Base-by-base conservation (phyloP, 129 eudicot species). In the Deinandra increscens region DNA sequence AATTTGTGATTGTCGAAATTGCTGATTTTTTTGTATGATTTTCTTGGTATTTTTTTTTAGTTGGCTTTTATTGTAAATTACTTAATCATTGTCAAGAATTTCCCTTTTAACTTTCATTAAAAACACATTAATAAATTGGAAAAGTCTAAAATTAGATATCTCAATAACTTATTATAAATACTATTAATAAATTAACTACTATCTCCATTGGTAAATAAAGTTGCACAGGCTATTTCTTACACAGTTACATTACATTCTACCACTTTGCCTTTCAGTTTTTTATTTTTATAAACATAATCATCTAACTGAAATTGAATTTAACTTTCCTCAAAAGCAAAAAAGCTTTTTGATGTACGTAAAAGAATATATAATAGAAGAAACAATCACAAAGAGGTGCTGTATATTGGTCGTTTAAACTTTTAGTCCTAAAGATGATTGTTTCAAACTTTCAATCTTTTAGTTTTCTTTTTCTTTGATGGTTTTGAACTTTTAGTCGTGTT, bases 1-100 rank as follows among this genome's bases (percentile, higher is more conserved):
- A 61, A 68, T 60, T 60, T 69, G 64, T 76, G 60, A 60, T 61
- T 9, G 71, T 61, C 61, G 65, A 76, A 69, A 69, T 36, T 60
- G 66, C 34, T 69, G 65, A 69, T 50, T 63, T 26, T 66, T 42
- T 59, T 36, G 37, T 69, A 39, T 60, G 61, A 15, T 37, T 59
- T 53, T 66, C 12, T 50, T n/a, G 45, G 19, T 38, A 75, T 36
- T 48, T n/a, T 75, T 75, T 46, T n/a, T 22, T 7, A 2, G 13
- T 55, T 15, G 38, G 39, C 17, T 56, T 56, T 54, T 54, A 54
- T 54, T 54, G 36, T 26, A 26, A 56, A 13, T 55, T 55, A 9
- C 12, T 55, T n/a, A n/a, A n/a, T n/a, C n/a, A n/a, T n/a, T n/a
- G n/a, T n/a, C n/a, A n/a, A n/a, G n/a, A n/a, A n/a, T n/a, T n/a